phyloP scores from a whole-genome alignment of 345 rosid genomes.

The Pugionium cornutum region DNA sequence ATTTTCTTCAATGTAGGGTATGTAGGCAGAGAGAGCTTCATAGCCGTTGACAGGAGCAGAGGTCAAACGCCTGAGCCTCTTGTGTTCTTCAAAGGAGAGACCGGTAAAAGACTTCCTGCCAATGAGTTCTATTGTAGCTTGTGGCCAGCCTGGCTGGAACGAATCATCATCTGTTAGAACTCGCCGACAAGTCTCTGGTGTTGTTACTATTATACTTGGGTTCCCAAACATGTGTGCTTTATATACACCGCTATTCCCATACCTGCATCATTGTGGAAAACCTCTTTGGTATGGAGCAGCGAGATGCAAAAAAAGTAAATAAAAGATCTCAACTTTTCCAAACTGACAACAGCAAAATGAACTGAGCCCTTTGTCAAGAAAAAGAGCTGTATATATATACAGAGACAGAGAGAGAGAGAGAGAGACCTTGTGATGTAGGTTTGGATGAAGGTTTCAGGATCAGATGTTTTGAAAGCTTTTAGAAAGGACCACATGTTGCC shows the following conservation, averaged over 20 bases:
- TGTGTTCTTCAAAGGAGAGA: conserved; percentile 67
- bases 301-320: no score
- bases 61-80: conserved; percentile 74
- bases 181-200: conserved; percentile 63
- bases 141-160: conserved; percentile 86
- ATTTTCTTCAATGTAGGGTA: conserved; percentile 62
- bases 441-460: no score
- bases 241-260: conserved; percentile 65
- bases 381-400: no score
- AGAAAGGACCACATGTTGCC: no score
- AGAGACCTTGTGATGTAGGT: no score
- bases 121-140: conserved; percentile 59
- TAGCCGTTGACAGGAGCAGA: conserved; percentile 78
- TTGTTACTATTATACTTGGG: conserved; percentile 78
- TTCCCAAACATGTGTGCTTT: conserved; percentile 84
- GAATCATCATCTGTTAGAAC: conserved; percentile 68
- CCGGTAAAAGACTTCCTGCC: conserved; percentile 75
- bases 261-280: conserved; percentile 46
- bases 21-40: conserved; percentile 68
- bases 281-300: no score
- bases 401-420: no score
- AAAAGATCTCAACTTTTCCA: no score
- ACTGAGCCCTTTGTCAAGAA: no score
- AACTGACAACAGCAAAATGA: no score
- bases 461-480: no score